Conservation (phyloP, 768 basidiomycete species). For the Lactifluus echinatus region DNA sequence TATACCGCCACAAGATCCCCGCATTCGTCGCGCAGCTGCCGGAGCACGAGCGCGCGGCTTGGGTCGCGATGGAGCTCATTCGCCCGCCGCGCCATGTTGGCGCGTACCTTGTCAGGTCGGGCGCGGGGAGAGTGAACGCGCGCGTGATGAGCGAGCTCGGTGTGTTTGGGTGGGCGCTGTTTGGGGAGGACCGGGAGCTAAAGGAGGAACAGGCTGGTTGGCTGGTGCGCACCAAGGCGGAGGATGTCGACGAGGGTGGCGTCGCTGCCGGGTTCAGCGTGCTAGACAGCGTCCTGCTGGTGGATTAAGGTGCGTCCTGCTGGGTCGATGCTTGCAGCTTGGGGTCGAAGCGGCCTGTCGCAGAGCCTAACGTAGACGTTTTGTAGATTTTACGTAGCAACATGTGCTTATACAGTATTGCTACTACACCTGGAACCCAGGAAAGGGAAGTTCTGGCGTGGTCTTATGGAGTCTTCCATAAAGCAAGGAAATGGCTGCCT, state of each 20-base stretch:
- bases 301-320: slow-evolving; percentile 23
- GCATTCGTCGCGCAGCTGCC: slow-evolving; percentile 59
- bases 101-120: slow-evolving; percentile 73
- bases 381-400: not conserved
- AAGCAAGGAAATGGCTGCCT: too few relatives aligned
- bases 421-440: too few relatives aligned
- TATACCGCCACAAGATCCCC: slow-evolving; percentile 81
- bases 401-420: too few relatives aligned
- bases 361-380: not conserved
- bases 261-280: slow-evolving; percentile 47
- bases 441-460: too few relatives aligned
- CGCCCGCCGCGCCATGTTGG: slow-evolving; percentile 56
- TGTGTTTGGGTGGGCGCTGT: slow-evolving; percentile 83
- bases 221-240: slow-evolving; percentile 83
- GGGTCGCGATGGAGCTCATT: slow-evolving; percentile 96
- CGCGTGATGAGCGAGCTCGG: slow-evolving; percentile 88
- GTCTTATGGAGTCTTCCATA: too few relatives aligned
- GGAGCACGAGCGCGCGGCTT: slow-evolving; percentile 59
- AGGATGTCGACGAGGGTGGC: slow-evolving; percentile 87
- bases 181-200: slow-evolving; percentile 41
- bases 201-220: slow-evolving; percentile 69
- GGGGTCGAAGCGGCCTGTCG: too few relatives aligned
- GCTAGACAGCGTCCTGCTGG: slow-evolving; percentile 35
- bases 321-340: too few relatives aligned
- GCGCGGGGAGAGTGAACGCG: slow-evolving; percentile 35